Conservation (phyloP, 257 asterid species). For the Eustoma russellianum region DNA sequence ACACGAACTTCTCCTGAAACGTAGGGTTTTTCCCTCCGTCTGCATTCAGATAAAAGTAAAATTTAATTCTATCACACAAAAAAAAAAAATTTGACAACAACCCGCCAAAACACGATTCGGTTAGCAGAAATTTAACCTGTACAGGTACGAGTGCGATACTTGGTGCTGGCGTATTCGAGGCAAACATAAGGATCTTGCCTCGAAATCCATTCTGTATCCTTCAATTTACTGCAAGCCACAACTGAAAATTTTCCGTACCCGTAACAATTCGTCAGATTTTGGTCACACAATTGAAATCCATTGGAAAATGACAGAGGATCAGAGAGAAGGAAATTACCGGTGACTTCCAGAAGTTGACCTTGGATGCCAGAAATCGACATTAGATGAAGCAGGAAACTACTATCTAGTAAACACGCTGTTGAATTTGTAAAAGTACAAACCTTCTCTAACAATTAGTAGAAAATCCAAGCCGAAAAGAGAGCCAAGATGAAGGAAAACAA, state of each 20-base stretch:
- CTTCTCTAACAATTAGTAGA: no score
- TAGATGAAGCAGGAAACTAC: no score
- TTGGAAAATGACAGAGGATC: no score
- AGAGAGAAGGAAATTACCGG: conserved; percentile 37
- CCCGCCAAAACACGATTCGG: no score
- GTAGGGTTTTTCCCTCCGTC: conserved; percentile 92
- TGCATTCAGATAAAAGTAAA: conserved; percentile 7
- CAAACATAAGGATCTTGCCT: conserved; percentile 97
- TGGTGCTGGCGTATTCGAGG: conserved; percentile 66
- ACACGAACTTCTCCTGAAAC: conserved; percentile 91
- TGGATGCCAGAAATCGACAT: conserved; percentile 60
- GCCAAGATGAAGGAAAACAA: no score
- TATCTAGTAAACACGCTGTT: no score
- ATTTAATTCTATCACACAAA: not conserved
- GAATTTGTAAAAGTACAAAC: no score
- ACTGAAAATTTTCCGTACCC: conserved; percentile 28
- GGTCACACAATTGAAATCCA: conserved; percentile 1
- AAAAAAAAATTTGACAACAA: no score
- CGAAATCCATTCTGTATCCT: conserved; percentile 84
- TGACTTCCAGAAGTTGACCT: conserved; percentile 81
- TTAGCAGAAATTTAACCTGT: conserved; percentile 37
- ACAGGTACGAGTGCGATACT: conserved; percentile 80
- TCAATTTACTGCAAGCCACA: conserved; percentile 65
- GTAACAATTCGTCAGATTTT: not conserved
- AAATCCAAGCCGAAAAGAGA: no score